Percentiles rank a stretch among this genome's conserved stretches.
Conservation (phyloP, 2,329 filamentous ascomycete species). For the Beauveria sp. region DNA sequence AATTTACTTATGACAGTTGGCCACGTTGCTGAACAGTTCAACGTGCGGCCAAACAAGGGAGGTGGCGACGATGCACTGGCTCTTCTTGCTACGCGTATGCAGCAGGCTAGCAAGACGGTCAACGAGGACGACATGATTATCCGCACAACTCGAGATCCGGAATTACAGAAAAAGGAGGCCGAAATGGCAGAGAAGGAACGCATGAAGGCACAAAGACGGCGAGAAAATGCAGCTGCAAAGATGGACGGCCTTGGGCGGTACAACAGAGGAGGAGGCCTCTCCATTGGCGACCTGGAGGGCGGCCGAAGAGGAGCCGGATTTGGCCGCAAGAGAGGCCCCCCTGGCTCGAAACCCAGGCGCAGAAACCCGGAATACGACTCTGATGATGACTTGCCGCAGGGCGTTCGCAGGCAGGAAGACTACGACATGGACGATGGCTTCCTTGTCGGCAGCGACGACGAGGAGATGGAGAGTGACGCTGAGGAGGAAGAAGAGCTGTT, state of each 20-base stretch:
- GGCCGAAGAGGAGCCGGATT: constrained; percentile 40
- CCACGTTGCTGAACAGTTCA: constrained; percentile 67
- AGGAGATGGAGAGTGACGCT: constrained; percentile 51
- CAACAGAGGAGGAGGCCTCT: constrained; percentile 53
- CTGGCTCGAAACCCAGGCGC: constrained; percentile 45
- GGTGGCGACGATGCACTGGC: constrained; percentile 67
- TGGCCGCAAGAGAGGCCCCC: constrained; percentile 45
- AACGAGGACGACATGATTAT: constrained; percentile 58
- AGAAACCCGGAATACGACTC: constrained; percentile 66
- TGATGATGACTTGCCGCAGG: constrained; percentile 62
- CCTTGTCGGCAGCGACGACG: constrained; percentile 67
- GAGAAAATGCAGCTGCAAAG: constrained; percentile 59
- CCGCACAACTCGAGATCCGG: constrained; percentile 64
- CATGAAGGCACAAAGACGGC: constrained; percentile 55
- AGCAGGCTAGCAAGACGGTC: constrained; percentile 51
- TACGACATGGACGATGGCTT: constrained; percentile 78
- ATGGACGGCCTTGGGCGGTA: constrained; percentile 47
- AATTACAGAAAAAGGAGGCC: constrained; percentile 65
- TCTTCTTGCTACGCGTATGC: constrained; percentile 59
- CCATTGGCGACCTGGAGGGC: constrained; percentile 62
- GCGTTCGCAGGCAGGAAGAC: constrained; percentile 58
- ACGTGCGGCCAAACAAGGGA: constrained; percentile 57
- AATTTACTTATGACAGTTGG: constrained; percentile 65
- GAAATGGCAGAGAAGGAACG: constrained; percentile 68
- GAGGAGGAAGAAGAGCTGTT: constrained; percentile 52